Evolutionary conservation across 345 rosid genomes (phyloP), one percentile per base, ranked within the genome.

Genomic region (Cochlearia excelsa): DNA sequence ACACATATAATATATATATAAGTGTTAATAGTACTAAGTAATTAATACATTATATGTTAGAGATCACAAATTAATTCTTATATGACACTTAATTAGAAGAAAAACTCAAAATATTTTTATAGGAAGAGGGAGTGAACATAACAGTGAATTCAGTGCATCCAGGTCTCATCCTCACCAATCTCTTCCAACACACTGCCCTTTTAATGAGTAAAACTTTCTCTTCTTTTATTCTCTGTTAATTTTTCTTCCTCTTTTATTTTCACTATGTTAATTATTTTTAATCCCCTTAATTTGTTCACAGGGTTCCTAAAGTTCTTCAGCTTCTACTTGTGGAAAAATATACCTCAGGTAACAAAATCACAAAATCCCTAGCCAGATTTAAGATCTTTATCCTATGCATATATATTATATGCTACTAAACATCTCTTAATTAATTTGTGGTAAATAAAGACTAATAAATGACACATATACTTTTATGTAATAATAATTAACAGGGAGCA

Each of bases 101-200:
- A 62, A 41, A 55, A 37, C 48, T 50, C 26, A 49, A 42, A 30
- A 35, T 10, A 1, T 40, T 46, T 53, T 71, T 49, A 50, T 81
- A 92, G 95, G 91, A 76, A 59, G 97, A 85, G 38, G 91, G 91
- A 7, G 82, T 68, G 7, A 84, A 87, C 66, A 80, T 93, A 51
- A 86, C 95, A 3, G 94, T 75, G n/a, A 93, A 89, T 41, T 87
- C 95, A 4, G 80, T 87, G 34, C 99, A 93, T 51, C 99, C 99
- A 1, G 99, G 99, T 23, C 58, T 93, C 41, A 93, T 89, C 54
- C 85, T 86, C 94, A 93, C 99, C 0, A 81, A 82, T 70, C 94
- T 93, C 50, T 79, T 89, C 68, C 81, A 69, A 70, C 70, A 93
- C 70, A 76, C 86, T 23, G 73, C 82, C 26, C 8, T 78, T 29